Conservation (phyloP, 2,329 filamentous ascomycete species). For the Bertia moriformis region DNA sequence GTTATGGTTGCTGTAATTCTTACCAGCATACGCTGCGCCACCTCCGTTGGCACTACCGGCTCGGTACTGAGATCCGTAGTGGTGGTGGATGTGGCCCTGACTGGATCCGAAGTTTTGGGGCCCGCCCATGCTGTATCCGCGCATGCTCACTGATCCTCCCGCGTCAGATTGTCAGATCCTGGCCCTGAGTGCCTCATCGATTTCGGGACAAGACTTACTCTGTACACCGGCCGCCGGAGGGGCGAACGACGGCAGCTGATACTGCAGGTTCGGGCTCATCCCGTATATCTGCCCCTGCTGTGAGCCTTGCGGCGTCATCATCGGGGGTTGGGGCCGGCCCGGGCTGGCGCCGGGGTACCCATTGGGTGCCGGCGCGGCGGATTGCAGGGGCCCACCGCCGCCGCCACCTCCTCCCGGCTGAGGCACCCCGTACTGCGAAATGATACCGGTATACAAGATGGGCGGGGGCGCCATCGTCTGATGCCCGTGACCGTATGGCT, state of each 20-base stretch:
- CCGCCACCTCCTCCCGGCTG: constrained; percentile 33
- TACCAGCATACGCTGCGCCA: constrained; percentile 32
- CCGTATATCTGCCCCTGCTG: constrained; percentile 77
- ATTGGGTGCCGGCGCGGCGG: constrained; percentile 50
- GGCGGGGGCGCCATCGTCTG: constrained; percentile 58
- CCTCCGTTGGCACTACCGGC: constrained; percentile 42
- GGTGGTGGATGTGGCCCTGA: constrained; percentile 50
- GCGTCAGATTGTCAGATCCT: neutral
- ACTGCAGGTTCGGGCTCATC: constrained; percentile 63
- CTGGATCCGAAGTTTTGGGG: constrained; percentile 51
- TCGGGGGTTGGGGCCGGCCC: constrained; percentile 60
- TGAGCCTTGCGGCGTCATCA: constrained; percentile 91
- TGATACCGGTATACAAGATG: constrained; percentile 67
- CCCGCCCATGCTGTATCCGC: constrained; percentile 25
- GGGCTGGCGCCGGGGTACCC: constrained; percentile 92
- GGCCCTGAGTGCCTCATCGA: neutral
- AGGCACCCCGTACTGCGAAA: constrained; percentile 53
- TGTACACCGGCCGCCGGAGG: constrained; percentile 56
- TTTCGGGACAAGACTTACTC: constrained; percentile 40
- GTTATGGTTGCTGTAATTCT: constrained; percentile 30
- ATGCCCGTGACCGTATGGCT: constrained; percentile 64
- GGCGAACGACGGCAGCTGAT: constrained; percentile 63
- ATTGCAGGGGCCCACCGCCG: too few relatives aligned
- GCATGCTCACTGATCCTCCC: neutral
- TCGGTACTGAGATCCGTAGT: constrained; percentile 42